Conservation (phyloP, 2,329 filamentous ascomycete genomes). For the Metarhizium anisopliae region DNA sequence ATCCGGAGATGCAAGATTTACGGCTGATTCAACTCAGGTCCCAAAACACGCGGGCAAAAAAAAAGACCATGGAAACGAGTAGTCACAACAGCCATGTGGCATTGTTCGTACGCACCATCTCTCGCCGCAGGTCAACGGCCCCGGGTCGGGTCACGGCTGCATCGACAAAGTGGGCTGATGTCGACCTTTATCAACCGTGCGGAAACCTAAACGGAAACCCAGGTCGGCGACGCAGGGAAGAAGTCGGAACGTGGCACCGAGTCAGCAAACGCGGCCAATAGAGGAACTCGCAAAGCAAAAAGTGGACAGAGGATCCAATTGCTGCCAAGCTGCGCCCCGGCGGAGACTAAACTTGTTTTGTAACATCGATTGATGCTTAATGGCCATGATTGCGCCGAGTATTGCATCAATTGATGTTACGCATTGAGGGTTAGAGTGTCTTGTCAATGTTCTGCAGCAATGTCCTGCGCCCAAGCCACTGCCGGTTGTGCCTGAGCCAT, state of each 20-base stretch:
- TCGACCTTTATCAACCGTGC: neutral
- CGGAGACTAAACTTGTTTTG: neutral
- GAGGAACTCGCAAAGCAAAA: neutral
- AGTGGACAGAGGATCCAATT: neutral
- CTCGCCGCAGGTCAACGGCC: neutral
- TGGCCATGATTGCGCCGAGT: too few relatives aligned
- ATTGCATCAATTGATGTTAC: too few relatives aligned
- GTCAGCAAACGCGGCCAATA: neutral
- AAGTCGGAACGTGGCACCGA: neutral
- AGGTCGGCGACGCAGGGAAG: neutral
- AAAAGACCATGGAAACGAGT: neutral
- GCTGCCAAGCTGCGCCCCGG: neutral
- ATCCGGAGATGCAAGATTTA: constrained; percentile 1
- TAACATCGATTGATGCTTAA: neutral
- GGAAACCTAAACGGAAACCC: neutral
- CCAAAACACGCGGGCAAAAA: neutral
- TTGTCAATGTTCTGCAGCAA: too few relatives aligned
- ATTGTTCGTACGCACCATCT: neutral
- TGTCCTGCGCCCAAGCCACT: too few relatives aligned
- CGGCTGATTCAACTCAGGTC: too few relatives aligned
- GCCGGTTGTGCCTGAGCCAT: too few relatives aligned
- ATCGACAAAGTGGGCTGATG: neutral
- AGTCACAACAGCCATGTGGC: neutral
- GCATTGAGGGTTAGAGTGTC: too few relatives aligned
- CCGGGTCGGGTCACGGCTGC: neutral